Percentiles rank a stretch among this genome's conserved stretches.
These are phyloP conservation scores for Penicillium brasilianum DNA, from an alignment of 2,329 filamentous ascomycete genomes.

Conservation along the genomic window DNA sequence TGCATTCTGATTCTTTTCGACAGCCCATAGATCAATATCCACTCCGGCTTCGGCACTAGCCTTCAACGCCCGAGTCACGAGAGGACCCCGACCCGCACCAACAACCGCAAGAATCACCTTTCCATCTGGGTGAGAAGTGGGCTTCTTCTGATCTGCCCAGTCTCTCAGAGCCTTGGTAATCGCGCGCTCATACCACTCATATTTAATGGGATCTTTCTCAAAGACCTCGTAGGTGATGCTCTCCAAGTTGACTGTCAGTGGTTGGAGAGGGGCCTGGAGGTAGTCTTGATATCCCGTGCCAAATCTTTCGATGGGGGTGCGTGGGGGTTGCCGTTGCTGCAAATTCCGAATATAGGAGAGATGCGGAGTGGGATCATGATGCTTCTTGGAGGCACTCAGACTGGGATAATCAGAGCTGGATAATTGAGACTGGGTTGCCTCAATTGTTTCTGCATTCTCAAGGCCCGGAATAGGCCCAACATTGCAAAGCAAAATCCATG, in stretches of 20 bases:
- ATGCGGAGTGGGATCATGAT: conserved; percentile 65
- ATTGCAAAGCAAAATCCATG: conserved; percentile 66
- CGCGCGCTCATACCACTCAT: conserved; percentile 90
- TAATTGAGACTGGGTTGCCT: conserved; percentile 23
- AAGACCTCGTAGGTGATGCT: conserved; percentile 98
- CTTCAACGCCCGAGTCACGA: conserved; percentile 83
- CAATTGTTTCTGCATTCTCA: conserved; percentile 34
- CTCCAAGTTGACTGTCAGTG: conserved; percentile 93
- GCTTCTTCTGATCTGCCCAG: conserved; percentile 73
- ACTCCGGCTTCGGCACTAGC: conserved; percentile 79
- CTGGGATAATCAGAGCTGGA: conserved; percentile 64
- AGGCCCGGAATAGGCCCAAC: conserved; percentile 61
- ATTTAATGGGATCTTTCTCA: conserved; percentile 97
- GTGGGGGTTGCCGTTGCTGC: conserved; percentile 76
- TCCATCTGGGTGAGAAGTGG: conserved; percentile 72
- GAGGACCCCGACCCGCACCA: conserved; percentile 87
- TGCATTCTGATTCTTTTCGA: conserved; percentile 98
- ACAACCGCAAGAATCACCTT: conserved; percentile 87
- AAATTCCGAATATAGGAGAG: conserved; percentile 83
- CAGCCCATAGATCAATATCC: conserved; percentile 82
- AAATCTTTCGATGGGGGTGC: conserved; percentile 67
- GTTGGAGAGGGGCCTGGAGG: conserved; percentile 91
- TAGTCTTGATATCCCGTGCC: conserved; percentile 85
- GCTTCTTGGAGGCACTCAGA: conserved; percentile 63
- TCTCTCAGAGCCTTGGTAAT: conserved; percentile 80